Percentiles rank a stretch among this genome's conserved stretches.
Conservation (phyloP, 495 filamentous ascomycete genomes). For the Neurospora sp. region DNA sequence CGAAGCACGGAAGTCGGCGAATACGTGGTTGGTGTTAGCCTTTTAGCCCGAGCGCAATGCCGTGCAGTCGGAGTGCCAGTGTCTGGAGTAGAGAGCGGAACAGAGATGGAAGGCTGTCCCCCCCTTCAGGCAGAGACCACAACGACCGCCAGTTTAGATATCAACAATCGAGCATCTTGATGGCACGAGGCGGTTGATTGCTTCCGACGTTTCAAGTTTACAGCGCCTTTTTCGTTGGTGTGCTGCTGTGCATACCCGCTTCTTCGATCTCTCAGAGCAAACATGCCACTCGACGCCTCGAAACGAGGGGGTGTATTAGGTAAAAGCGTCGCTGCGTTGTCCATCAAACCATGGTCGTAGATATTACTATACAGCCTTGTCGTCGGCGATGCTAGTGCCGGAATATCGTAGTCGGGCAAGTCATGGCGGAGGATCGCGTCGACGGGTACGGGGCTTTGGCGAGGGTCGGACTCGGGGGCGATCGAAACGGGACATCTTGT, state of each 20-base stretch:
- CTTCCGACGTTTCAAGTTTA: not conserved
- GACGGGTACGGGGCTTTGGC: not conserved
- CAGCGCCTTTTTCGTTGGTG: not conserved
- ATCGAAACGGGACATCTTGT: not conserved
- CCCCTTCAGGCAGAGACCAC: not conserved
- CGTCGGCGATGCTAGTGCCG: too few species aligned
- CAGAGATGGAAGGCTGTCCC: not conserved
- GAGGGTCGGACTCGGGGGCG: not conserved
- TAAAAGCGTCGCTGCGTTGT: too few species aligned
- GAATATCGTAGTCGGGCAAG: not conserved
- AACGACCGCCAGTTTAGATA: not conserved
- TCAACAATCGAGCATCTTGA: not conserved
- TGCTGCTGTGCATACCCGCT: not conserved
- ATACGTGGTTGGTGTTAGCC: not conserved
- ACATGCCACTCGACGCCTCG: not conserved
- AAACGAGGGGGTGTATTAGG: too few species aligned
- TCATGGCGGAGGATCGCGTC: not conserved
- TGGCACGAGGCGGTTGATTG: not conserved
- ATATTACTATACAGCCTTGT: too few species aligned
- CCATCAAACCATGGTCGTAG: too few species aligned
- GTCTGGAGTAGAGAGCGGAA: not conserved
- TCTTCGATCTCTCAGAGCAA: not conserved
- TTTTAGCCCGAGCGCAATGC: too few species aligned
- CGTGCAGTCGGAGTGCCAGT: too few species aligned
- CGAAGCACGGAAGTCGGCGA: not conserved